Evolutionary conservation across 1,139 yeast species (phyloP).

Genomic region (Hemisphaericaspora lyxosophila): DNA sequence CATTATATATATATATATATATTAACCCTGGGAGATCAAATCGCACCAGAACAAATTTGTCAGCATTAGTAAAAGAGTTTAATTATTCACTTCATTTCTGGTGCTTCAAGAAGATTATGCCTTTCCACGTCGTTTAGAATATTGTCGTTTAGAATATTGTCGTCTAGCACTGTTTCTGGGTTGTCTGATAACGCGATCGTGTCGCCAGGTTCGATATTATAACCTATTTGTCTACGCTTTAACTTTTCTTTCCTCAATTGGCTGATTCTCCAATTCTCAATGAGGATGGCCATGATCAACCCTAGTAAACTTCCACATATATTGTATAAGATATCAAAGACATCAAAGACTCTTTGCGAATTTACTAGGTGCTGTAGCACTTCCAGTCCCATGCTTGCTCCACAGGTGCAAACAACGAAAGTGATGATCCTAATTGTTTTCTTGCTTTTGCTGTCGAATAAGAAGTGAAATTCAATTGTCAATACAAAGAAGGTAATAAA

Average conservation of each 20-base stretch:
- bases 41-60: not conserved
- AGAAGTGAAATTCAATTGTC: constrained; percentile 55
- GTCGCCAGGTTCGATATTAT: not conserved
- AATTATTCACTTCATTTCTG: not conserved
- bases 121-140: no score
- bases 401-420: constrained; percentile 40
- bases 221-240: constrained; percentile 6
- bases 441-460: constrained; percentile 42
- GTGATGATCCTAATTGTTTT: constrained; percentile 43
- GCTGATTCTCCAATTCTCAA: constrained; percentile 14
- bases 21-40: no score
- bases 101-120: no score
- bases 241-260: constrained; percentile 8
- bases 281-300: constrained; percentile 17
- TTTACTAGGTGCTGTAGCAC: constrained; percentile 45
- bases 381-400: constrained; percentile 55
- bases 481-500: constrained; percentile 49
- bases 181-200: no score
- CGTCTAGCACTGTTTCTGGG: no score
- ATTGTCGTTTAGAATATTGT: no score
- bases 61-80: not conserved
- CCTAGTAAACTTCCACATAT: constrained; percentile 36
- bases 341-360: constrained; percentile 50
- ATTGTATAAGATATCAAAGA: constrained; percentile 47
- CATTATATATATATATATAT: no score